A percentile compares a stretch with the other conserved stretches of the same genome.
Evolutionary conservation across 2,329 filamentous ascomycete genomes (phyloP).

Genomic region (Sporothrix curviconia): DNA sequence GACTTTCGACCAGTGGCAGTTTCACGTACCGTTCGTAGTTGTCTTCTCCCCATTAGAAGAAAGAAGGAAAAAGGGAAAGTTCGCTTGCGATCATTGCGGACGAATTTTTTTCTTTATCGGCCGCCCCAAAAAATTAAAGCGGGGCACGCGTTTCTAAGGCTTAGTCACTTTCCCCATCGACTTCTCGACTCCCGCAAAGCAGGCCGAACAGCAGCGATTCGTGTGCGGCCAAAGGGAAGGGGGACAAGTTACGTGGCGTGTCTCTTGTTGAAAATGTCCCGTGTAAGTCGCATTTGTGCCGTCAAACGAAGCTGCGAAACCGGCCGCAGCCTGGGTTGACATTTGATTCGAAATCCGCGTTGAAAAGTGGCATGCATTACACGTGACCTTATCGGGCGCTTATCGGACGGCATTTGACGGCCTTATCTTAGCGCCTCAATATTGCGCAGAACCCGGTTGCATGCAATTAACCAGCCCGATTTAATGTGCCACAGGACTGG

Average conservation of each 20-base stretch:
- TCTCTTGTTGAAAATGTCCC: too few relatives aligned
- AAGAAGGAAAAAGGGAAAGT: conserved; percentile 21
- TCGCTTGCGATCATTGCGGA: neutral
- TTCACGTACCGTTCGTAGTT: conserved; percentile 22
- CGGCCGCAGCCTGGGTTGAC: neutral
- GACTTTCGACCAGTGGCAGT: conserved; percentile 22
- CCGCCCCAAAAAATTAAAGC: neutral
- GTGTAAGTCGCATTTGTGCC: too few relatives aligned
- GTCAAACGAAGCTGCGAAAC: too few relatives aligned
- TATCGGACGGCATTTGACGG: neutral
- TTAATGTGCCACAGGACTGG: neutral
- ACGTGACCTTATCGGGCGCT: conserved; percentile 2
- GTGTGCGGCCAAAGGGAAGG: too few relatives aligned
- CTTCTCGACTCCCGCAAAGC: too few relatives aligned
- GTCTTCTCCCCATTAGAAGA: conserved; percentile 26
- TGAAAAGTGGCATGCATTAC: neutral
- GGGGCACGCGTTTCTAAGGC: conserved; percentile 7
- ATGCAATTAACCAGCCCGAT: conserved; percentile 2
- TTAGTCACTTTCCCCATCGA: conserved; percentile 2
- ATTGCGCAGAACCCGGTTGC: neutral
- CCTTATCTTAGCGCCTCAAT: conserved; percentile 8
- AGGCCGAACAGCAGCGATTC: too few relatives aligned
- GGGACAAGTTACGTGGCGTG: too few relatives aligned
- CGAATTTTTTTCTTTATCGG: conserved; percentile 22
- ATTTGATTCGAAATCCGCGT: neutral